These are phyloP conservation scores for Curvularia lunata DNA, from an alignment of 2,329 filamentous ascomycete genomes.

Conservation along the genomic window DNA sequence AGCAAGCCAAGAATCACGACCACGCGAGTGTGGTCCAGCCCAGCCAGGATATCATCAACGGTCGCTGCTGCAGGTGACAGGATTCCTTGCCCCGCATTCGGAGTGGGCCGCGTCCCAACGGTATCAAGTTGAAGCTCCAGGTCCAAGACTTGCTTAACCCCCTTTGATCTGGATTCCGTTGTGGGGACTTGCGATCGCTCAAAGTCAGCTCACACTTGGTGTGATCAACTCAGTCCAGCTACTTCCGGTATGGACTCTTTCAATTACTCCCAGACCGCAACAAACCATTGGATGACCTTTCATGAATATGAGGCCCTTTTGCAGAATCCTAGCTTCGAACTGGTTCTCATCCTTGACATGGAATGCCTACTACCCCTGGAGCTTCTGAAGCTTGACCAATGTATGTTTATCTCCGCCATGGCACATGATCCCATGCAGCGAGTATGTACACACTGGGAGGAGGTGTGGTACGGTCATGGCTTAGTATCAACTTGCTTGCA, in stretches of 20 bases:
- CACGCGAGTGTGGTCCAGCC: conserved; percentile 29
- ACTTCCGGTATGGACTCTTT: background rate
- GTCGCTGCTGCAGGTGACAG: conserved; percentile 24
- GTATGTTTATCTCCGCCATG: conserved; percentile 35
- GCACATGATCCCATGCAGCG: conserved; percentile 35
- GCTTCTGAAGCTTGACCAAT: conserved; percentile 22
- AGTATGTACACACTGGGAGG: conserved; percentile 22
- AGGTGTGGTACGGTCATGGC: conserved; percentile 29
- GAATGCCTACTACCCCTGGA: conserved; percentile 3
- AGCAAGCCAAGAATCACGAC: conserved; percentile 30
- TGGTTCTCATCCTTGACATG: background rate
- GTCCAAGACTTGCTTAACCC: conserved; percentile 20
- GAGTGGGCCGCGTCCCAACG: conserved; percentile 29
- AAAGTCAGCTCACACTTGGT: background rate
- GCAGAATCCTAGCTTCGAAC: conserved; percentile 18
- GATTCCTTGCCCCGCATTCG: conserved; percentile 22
- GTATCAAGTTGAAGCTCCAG: conserved; percentile 23
- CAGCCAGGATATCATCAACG: conserved; percentile 25
- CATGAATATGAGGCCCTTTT: conserved; percentile 24
- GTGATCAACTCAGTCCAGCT: background rate
- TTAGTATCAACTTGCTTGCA: conserved; percentile 29
- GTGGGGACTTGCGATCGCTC: background rate
- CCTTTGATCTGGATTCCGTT: conserved; percentile 14
- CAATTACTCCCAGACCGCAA: conserved; percentile 5
- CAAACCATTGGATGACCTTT: conserved; percentile 21